A percentile compares a stretch with the other conserved stretches of the same genome.
These are phyloP conservation scores for Candida maris DNA, from an alignment of 805 yeast species.

Conservation along the genomic window DNA sequence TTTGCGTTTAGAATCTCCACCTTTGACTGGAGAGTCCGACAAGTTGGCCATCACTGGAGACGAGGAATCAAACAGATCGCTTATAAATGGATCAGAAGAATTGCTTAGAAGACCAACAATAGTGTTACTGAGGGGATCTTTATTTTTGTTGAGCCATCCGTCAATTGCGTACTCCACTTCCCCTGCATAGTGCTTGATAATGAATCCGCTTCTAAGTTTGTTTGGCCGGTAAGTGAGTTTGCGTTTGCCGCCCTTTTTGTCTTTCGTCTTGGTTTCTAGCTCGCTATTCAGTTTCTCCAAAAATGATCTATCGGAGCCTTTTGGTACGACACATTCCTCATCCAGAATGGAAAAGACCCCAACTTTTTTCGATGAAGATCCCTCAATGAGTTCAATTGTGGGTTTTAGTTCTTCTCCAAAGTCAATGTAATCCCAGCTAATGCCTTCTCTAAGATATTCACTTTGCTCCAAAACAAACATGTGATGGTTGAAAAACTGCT, in stretches of 20 bases:
- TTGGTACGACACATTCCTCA: conserved; percentile 94
- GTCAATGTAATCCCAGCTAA: conserved; percentile 74
- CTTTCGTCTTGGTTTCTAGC: conserved; percentile 47
- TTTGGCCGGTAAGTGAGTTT: conserved; percentile 62
- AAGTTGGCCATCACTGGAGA: conserved; percentile 21
- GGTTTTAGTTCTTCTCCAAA: conserved; percentile 94
- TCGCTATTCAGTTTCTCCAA: conserved; percentile 70
- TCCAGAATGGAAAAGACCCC: conserved; percentile 85
- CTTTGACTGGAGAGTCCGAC: conserved; percentile 31
- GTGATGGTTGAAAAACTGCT: conserved; percentile 60
- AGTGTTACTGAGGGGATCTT: conserved; percentile 85
- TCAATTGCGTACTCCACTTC: conserved; percentile 89
- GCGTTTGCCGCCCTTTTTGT: conserved; percentile 4
- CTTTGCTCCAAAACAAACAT: conserved; percentile 59
- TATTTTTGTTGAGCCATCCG: conserved; percentile 92
- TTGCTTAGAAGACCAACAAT: conserved; percentile 55
- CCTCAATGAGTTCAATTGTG: conserved; percentile 89
- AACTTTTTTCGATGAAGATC: conserved; percentile 48
- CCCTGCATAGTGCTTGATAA: conserved; percentile 92
- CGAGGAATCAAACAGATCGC: conserved; percentile 44
- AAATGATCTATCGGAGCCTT: conserved; percentile 78
- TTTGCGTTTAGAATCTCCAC: conserved; percentile 20
- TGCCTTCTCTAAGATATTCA: conserved; percentile 55
- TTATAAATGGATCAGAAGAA: conserved; percentile 57
- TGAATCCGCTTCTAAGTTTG: conserved; percentile 71